These are phyloP conservation scores for Fusarium odoratissimum DNA, from an alignment of 2,329 filamentous ascomycete species.

Conservation along the genomic window DNA sequence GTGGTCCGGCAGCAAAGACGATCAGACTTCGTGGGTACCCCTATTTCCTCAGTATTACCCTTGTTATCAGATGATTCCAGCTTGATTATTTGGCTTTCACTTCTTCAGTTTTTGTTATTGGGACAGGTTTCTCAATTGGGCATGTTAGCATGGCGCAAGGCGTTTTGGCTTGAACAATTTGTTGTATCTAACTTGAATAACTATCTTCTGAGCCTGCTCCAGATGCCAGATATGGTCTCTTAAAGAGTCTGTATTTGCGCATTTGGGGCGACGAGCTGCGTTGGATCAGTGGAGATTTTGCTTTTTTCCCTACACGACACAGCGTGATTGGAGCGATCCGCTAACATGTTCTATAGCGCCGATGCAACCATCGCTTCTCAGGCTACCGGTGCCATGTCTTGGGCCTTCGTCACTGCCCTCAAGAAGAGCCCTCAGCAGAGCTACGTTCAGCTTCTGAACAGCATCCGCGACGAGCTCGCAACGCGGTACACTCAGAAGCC, in stretches of 20 bases:
- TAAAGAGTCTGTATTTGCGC: slow-evolving; percentile 51
- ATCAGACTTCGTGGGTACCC: slow-evolving; percentile 85
- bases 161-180: slow-evolving; percentile 20
- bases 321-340: neutral
- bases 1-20: slow-evolving; percentile 97
- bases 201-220: slow-evolving; percentile 51
- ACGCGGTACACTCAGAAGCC: slow-evolving; percentile 94
- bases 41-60: slow-evolving; percentile 42
- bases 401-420: slow-evolving; percentile 92
- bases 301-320: neutral
- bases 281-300: slow-evolving; percentile 47
- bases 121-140: slow-evolving; percentile 14
- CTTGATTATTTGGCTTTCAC: slow-evolving; percentile 22
- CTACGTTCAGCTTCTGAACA: slow-evolving; percentile 96
- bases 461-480: slow-evolving; percentile 90
- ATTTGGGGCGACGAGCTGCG: slow-evolving; percentile 60
- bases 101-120: slow-evolving; percentile 15
- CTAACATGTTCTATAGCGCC: slow-evolving; percentile 66
- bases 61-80: slow-evolving; percentile 24
- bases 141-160: slow-evolving; percentile 35
- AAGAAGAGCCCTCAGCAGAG: slow-evolving; percentile 98
- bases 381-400: slow-evolving; percentile 98
- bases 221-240: slow-evolving; percentile 53
- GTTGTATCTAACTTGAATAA: slow-evolving; percentile 39
- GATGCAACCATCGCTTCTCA: slow-evolving; percentile 92